A percentile compares a stretch with the other conserved stretches of the same genome.
These are phyloP conservation scores for Gamsiella multidivaricata DNA, from an alignment of 192 early-diverging fungal genomes.

Conservation along the genomic window DNA sequence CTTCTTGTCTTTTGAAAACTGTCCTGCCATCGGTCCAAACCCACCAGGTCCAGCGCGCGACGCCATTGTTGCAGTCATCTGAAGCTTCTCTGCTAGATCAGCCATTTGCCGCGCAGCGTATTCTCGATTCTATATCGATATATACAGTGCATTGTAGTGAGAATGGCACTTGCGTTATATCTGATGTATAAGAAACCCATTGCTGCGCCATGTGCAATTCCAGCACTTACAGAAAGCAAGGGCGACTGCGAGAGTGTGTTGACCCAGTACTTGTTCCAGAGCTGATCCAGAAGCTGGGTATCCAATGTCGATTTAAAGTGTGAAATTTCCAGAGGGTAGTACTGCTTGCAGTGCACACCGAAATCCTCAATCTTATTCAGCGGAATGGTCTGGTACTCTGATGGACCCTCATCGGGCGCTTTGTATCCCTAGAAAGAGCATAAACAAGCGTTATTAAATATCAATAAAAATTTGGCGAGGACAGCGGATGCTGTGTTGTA, in stretches of 20 bases:
- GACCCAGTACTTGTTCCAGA: slow-evolving; percentile 99
- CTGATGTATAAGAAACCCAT: no score
- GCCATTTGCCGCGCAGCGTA: slow-evolving; percentile 81
- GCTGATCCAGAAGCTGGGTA: slow-evolving; percentile 83
- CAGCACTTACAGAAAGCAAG: slow-evolving; percentile 75
- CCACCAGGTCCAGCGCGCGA: slow-evolving; percentile 61
- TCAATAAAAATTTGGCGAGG: not conserved
- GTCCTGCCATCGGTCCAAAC: slow-evolving; percentile 50
- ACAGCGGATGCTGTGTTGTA: no score
- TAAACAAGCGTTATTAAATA: no score
- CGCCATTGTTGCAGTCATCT: slow-evolving; percentile 74
- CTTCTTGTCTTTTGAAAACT: slow-evolving; percentile 54
- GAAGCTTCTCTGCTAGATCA: slow-evolving; percentile 86
- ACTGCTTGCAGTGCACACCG: slow-evolving; percentile 90
- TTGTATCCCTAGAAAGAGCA: slow-evolving; percentile 80
- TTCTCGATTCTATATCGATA: slow-evolving; percentile 74
- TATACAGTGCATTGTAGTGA: not conserved
- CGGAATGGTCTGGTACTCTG: slow-evolving; percentile 93
- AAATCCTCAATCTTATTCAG: slow-evolving; percentile 98
- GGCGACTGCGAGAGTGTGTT: slow-evolving; percentile 94
- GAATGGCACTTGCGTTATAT: no score
- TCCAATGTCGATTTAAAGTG: slow-evolving; percentile 96
- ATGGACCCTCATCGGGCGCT: slow-evolving; percentile 78
- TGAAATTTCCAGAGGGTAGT: slow-evolving; percentile 91
- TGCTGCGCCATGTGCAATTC: no score